Evolutionary conservation across 257 asterid genomes (phyloP), one percentile per base, ranked within the genome.

Genomic region (Craterostigma plantagineum): DNA sequence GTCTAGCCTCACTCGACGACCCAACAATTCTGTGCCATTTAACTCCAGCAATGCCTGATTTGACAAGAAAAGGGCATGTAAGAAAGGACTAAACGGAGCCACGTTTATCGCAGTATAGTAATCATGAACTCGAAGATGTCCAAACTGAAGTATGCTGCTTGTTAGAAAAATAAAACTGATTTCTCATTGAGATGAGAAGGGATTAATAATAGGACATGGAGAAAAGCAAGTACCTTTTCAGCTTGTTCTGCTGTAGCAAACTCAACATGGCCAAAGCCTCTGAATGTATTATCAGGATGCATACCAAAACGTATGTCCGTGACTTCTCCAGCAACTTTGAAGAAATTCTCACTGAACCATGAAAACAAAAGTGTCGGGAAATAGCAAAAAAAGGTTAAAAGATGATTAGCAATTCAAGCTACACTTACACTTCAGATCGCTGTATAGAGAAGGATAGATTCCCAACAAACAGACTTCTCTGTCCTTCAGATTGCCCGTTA

Each of bases 261-360:
- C 55, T 87, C 91, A 45, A 79, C 80, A 61, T 79, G 83, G n/a
- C 95, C 98, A 76, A 42, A 82, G 50, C 98, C 98, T 63, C 56
- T 79, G 47, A 76, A 76, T 3, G 70, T 27, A 33, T 77, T 79
- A 13, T 74, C 93, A 3, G 50, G 60, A 27, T 39, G 52, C 49
- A 62, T 65, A 18, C 71, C 68, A 53, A 87, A 70, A 11, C 93
- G 92, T 16, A 82, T 66, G 14, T 70, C 77, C 50, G 64, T 62
- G 51, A 87, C 45, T 46, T 76, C 93, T 36, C 92, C 98, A 64
- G 68, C 73, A 47, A 60, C 54, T 47, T 82, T 61, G 73, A 87
- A 82, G 65, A 82, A 79, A 7, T 72, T 33, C 64, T 62, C 79
- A 27, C 98, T 87, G 77, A 18, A 43, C 49, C n/a, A 42, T 9